Base-by-base conservation (phyloP, 345 rosid genomes). In the Pseudoturritis turrita region DNA sequence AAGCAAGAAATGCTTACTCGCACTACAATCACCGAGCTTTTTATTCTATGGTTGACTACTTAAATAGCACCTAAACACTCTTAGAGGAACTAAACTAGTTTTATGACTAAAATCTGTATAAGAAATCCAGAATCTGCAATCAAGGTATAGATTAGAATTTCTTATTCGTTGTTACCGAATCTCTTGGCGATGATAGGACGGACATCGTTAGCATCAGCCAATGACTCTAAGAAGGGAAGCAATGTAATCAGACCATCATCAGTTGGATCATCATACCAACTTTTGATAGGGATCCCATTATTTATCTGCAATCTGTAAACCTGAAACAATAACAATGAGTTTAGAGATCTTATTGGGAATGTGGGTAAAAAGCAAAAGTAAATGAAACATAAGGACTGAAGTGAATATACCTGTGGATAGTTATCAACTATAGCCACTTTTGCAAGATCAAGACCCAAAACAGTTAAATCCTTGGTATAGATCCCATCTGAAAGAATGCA, bases 241-340 rank as follows among this genome's bases (percentile, higher is more conserved):
- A 89, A 76, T 7, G 88, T 56, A 50, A 91, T 70, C 66, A 91
- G 65, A 28, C 86, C 88, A 57, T 81, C 70, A 81, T 91, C 97
- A 23, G 84, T 82, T 64, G 92, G 89, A 77, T 91, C 97, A 75
- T 81, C 83, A 61, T 82, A 89, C 97, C 96, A 88, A 80, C 97
- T 91, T 84, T 81, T 80, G 39, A 91, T 91, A 31, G 97, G 97
- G 65, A 89, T 91, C 72, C 91, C 97, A 45, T 91, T 91, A 77
- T 85, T 83, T 59, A 87, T 80, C 78, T 91, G 97, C 81, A 89
- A 77, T 82, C 86, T 82, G 83, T 83, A 89, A 41, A 86, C 91
- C 92, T 89, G 88, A 70, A 86, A 82, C 41, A 33, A 58, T 7
- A 57, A 18, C 33, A 33, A 57, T 29, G 37, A 23, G 14, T 7